Evolutionary conservation across 768 basidiomycete species (phyloP), one percentile per base, ranked within the genome.

Genomic region (Pleurotus djamor): DNA sequence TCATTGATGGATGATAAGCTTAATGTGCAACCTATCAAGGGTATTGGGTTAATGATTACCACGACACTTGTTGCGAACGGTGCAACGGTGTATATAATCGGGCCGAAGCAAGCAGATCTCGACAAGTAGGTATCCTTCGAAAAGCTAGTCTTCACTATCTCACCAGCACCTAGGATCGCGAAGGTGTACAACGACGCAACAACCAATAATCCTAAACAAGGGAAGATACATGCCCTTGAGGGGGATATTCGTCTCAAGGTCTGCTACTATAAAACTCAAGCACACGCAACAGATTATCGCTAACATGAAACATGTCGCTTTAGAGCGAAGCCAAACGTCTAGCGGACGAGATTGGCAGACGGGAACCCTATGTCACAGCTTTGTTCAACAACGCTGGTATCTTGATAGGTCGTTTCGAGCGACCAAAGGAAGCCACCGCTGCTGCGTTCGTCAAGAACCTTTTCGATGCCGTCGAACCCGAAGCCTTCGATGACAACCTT

Each of bases 311-410:
- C n/a, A 54, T 4, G 16, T 21, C 6, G 4, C n/a, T 51, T 16
- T 52, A 80, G 79, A 67, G 72, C 7, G 80, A 80, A 65, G 78
- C 80, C 3, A 66, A 64, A 14, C 75, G 79, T 16, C 68, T 81
- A 14, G 78, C 78, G 0, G 70, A 69, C 28, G 74, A 75, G 59
- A 67, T 82, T 8, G 71, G 65, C 5, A 71, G 69, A 43, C 72
- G 74, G 17, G 74, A 78, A 51, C 64, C 69, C 14, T 72, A 75
- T 49, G 67, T 82, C 51, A 80, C 79, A 1, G 76, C 76, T 5
- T 71, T 82, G 17, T 80, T 82, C 74, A 82, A 79, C 66, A 82
- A 82, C 58, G 79, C 80, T 13, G 80, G 80, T 1, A 70, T 79
- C 55, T 38, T 64, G 6, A 21, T 45, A 3, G 77, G 77, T 6